These are phyloP conservation scores for Dactylellina drechsleri DNA, from an alignment of 2,329 filamentous ascomycete genomes.

Conservation along the genomic window DNA sequence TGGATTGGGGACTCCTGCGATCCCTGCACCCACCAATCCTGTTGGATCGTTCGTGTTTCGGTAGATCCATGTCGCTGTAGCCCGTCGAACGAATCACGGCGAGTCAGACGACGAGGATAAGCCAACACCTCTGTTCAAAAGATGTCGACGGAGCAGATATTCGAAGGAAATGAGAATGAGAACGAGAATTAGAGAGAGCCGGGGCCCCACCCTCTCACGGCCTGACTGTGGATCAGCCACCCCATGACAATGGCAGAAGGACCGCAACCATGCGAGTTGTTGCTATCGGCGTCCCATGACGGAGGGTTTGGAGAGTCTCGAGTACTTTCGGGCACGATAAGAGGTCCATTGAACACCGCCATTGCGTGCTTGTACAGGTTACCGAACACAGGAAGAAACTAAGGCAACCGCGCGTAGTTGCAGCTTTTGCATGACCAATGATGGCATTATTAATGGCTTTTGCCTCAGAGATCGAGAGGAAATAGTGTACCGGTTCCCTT, in stretches of 20 bases:
- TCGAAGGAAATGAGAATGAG: no score
- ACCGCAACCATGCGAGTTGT: slow-evolving; percentile 38
- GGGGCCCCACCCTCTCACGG: slow-evolving; percentile 36
- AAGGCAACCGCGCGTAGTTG: slow-evolving; percentile 53
- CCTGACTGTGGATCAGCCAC: slow-evolving; percentile 46
- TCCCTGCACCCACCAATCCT: slow-evolving; percentile 48
- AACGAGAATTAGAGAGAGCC: no score
- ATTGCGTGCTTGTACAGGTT: slow-evolving; percentile 47
- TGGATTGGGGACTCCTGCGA: slow-evolving; percentile 49
- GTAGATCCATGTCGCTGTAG: slow-evolving; percentile 46
- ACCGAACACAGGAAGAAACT: slow-evolving; percentile 30
- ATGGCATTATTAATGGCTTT: slow-evolving; percentile 5
- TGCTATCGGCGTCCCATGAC: slow-evolving; percentile 52
- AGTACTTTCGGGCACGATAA: slow-evolving; percentile 38
- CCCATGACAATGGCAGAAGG: slow-evolving; percentile 40
- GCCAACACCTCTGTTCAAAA: slow-evolving; percentile 6
- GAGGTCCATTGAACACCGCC: slow-evolving; percentile 10
- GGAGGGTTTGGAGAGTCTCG: slow-evolving; percentile 7
- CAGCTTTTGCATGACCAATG: slow-evolving; percentile 31
- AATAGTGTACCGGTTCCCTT: slow-evolving; percentile 3
- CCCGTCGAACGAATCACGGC: slow-evolving; percentile 45
- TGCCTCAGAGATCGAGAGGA: slow-evolving; percentile 15
- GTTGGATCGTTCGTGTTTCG: slow-evolving; percentile 44
- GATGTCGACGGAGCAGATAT: background rate
- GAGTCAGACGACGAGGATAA: slow-evolving; percentile 45